Evolutionary conservation across 805 yeast species (phyloP).

Genomic region (Sungouiella thailandica): DNA sequence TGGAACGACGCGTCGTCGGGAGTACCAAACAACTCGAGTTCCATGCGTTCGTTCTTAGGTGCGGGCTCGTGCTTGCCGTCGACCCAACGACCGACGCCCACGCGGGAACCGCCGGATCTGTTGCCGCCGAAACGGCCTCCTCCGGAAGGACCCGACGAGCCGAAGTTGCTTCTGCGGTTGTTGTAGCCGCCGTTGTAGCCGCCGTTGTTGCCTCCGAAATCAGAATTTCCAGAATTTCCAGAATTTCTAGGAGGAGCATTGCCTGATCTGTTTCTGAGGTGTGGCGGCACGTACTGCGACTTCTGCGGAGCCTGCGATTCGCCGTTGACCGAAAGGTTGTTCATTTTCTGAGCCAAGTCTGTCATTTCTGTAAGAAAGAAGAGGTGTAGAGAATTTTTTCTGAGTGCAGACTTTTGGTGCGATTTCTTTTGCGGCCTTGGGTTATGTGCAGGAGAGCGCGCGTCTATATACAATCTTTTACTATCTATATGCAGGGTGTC

Average conservation of each 20-base stretch:
- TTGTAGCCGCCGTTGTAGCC: slow-evolving; percentile 15
- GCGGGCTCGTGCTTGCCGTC: slow-evolving; percentile 89
- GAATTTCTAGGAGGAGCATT: slow-evolving; percentile 28
- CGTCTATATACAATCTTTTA: no score
- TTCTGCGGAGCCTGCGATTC: slow-evolving; percentile 21
- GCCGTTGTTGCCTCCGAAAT: slow-evolving; percentile 12
- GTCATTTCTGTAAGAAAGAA: slow-evolving; percentile 41
- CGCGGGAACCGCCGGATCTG: slow-evolving; percentile 22
- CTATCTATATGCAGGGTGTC: no score
- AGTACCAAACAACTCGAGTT: slow-evolving; percentile 78
- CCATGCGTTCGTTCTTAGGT: slow-evolving; percentile 61
- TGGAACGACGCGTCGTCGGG: slow-evolving; percentile 71
- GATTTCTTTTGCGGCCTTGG: no score
- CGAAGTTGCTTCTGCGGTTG: slow-evolving; percentile 34
- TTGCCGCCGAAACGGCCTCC: slow-evolving; percentile 21
- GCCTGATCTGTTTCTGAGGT: slow-evolving; percentile 30
- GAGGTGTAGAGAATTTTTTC: slow-evolving; percentile 2
- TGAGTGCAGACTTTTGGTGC: no score
- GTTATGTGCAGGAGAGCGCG: no score
- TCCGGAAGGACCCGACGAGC: slow-evolving; percentile 21
- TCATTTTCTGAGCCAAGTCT: slow-evolving; percentile 54
- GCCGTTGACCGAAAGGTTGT: slow-evolving; percentile 48
- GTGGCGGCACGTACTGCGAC: slow-evolving; percentile 27
- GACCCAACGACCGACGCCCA: slow-evolving; percentile 75
- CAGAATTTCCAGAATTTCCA: slow-evolving; percentile 24